Evolutionary conservation across 208 protist species (phyloP).

Genomic region (Leishmania major): DNA sequence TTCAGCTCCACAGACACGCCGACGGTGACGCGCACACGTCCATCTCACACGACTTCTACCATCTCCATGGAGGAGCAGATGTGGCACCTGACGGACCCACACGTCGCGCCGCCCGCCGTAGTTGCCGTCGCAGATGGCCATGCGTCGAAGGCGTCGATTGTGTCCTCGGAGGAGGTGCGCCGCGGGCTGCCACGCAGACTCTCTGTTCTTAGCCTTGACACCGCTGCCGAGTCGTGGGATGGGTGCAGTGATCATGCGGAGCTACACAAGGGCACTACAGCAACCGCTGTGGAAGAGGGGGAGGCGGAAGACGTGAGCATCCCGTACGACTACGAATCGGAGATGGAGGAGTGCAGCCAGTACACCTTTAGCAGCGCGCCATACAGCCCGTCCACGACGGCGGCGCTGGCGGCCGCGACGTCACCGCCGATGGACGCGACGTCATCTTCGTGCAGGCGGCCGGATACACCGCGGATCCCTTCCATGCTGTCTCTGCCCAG

Average conservation of each 20-base stretch:
- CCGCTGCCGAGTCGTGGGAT: background rate
- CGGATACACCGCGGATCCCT: conserved; percentile 13
- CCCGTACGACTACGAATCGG: conserved; percentile 59
- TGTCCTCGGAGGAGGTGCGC: background rate
- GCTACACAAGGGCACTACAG: background rate
- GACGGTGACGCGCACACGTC: background rate
- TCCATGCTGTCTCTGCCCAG: conserved; percentile 5
- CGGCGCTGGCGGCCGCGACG: conserved; percentile 16
- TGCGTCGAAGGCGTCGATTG: background rate
- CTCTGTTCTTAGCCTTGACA: conserved; percentile 4
- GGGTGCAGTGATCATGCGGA: background rate
- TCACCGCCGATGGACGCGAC: conserved; percentile 9
- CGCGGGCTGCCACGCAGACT: background rate
- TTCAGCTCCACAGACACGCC: background rate
- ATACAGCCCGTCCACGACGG: conserved; percentile 32
- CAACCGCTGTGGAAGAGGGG: background rate
- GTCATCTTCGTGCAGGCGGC: background rate
- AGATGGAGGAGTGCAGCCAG: conserved; percentile 61
- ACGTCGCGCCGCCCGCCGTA: background rate
- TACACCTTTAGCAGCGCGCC: conserved; percentile 57
- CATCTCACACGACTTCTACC: background rate
- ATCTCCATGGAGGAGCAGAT: background rate
- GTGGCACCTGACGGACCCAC: too few species aligned
- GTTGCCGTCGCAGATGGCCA: background rate
- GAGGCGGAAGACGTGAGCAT: conserved; percentile 22